These are phyloP conservation scores for Eutypella sp. DNA, from an alignment of 2,329 filamentous ascomycete species.

Conservation along the genomic window DNA sequence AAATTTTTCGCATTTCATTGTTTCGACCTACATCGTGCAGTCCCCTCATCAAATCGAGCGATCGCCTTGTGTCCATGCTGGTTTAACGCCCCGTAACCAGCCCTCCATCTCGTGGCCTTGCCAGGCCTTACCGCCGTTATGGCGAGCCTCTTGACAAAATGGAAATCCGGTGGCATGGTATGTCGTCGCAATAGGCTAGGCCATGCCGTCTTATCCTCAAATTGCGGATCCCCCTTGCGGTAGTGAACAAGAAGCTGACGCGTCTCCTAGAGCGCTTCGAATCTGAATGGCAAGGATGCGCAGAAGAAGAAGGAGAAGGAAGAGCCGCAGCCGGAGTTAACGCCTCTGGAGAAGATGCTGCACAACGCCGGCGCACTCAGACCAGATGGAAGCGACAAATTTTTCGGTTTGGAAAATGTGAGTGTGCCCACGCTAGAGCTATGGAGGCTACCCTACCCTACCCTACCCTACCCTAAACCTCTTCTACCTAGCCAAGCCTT, in stretches of 20 bases:
- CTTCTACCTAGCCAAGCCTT: not conserved
- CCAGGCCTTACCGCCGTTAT: constrained; percentile 30
- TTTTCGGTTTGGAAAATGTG: constrained; percentile 98
- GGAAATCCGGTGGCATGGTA: constrained; percentile 52
- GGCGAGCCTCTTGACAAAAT: constrained; percentile 55
- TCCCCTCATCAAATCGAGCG: too few relatives aligned
- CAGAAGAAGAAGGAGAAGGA: constrained; percentile 56
- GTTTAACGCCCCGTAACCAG: not conserved
- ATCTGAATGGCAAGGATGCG: constrained; percentile 40
- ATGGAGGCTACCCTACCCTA: too few relatives aligned
- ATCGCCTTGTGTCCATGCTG: not conserved
- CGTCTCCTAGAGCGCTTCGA: constrained; percentile 37
- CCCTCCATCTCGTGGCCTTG: not conserved
- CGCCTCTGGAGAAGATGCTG: constrained; percentile 69
- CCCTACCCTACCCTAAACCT: constrained; percentile 6
- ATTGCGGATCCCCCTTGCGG: not conserved
- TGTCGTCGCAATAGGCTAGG: constrained; percentile 26
- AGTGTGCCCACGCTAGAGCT: too few relatives aligned
- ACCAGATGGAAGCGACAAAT: constrained; percentile 91
- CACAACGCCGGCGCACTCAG: constrained; percentile 75
- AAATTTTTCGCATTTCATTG: not conserved
- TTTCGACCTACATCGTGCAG: not conserved
- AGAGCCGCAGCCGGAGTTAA: constrained; percentile 52
- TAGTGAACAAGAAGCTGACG: constrained; percentile 17
- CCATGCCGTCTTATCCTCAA: constrained; percentile 1